Base-by-base conservation (phyloP, 305 asterid species). In the Ruellia speciosa region DNA sequence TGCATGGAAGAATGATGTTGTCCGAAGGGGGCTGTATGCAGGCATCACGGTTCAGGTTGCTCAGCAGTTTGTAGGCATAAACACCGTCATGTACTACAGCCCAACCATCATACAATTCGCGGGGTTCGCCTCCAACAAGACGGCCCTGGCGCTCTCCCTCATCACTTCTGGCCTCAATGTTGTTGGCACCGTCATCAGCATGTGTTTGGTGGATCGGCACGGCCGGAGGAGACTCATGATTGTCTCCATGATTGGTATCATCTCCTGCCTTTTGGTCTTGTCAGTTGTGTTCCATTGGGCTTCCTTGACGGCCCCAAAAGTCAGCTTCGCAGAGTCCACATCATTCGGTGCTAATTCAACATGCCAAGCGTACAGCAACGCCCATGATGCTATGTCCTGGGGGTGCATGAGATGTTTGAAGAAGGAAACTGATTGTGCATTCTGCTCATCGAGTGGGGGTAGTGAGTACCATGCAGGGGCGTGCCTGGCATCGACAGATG, bases 71-170 rank as follows among this genome's bases (percentile, higher is more conserved):
- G 79, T 75, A 7, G 89, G 94, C 19, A 84, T 84, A 39, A 84
- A 79, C 76, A 81, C 93, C 0, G 93, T 84, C 55, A 84, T 84
- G 94, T 84, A 81, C 71, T 81, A 84, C 31, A 81, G 89, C 57
- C 94, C 89, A 13, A 76, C 86, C 2, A 85, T 85, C 6, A 81
- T 82, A 12, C 90, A 85, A 66, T 69, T 76, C 0, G 86, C 90
- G 0, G 94, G 94, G 14, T 85, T 79, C 46, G 86, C 88, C 33
- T 82, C 90, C 10, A 85, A 82, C 63, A 65, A 70, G 75, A 79
- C 88, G 1, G 88, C 94, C 35, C 17, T 85, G 54, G 81, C 84
- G 0, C 80, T 80, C 13, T 82, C 94, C 5, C 87, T 81, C 46
- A 71, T 84, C 59, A 84, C 90, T 0, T 79, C 88, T 0, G 90